Base-by-base conservation (phyloP, 352 stramenopile species). In the Blastocystis sp. region DNA sequence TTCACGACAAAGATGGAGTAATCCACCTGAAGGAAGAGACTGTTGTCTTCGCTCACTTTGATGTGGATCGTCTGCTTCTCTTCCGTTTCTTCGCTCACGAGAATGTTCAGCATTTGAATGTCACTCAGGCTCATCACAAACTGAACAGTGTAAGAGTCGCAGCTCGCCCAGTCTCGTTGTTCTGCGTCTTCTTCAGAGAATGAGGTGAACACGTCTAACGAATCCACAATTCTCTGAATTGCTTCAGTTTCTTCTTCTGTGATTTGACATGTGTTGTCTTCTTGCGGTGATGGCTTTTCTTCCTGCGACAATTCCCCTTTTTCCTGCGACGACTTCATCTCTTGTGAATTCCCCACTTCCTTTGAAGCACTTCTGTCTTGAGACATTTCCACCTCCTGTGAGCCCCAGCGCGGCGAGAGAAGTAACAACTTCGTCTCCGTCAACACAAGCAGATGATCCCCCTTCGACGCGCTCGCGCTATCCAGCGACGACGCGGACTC, bases 1-100 rank as follows among this genome's bases (percentile, higher is more conserved):
- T 85, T 85, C 31, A 85, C 74, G 19, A 85, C 60, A 41, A 85
- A 85, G 26, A 85, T 85, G 4, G 74, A 29, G 29, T 85, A 85
- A 41, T 85, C 74, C 74, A 85, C 74, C 39, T 85, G 74, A 12
- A 85, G n/a, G 55, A 59, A 85, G 50, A 85, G 24, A 41, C 66
- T 63, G 2, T 12, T 29, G 4, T 85, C 21, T 29, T 24, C 24
- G 26, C 31, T 59, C 39, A 69, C 65, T n/a, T 69, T 67, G 55
- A 85, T 85, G 51, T 85, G 74, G 21, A 85, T 69, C 13, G 70
- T 41, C 45, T 85, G 74, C 31, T 26, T 9, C 13, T 60, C 24
- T 39, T 24, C 35, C 6, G 39, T 62, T 13, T 85, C 60, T 1
- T 85, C 74, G 24, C 19, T 69, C 13, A 85, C 61, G 1, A 85